These are phyloP conservation scores for Epichloe sibirici DNA, from an alignment of 2,329 filamentous ascomycete genomes.

Conservation along the genomic window DNA sequence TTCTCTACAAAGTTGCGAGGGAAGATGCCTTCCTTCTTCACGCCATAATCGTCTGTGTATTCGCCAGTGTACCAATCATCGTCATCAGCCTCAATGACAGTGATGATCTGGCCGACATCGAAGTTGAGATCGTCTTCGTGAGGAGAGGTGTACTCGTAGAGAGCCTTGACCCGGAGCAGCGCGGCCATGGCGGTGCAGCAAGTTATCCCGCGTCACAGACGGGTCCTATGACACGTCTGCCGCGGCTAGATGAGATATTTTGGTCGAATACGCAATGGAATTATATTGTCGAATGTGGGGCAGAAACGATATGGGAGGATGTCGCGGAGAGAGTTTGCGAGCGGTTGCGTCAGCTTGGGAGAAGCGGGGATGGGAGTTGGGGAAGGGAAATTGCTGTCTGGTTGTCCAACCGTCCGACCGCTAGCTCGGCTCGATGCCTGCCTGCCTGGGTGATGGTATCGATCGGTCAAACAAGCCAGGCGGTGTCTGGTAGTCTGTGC, in stretches of 20 bases:
- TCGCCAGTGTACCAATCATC: slow-evolving; percentile 88
- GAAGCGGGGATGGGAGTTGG: slow-evolving; percentile 7
- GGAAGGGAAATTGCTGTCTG: background rate
- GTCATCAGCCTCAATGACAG: slow-evolving; percentile 85
- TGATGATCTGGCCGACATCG: slow-evolving; percentile 74
- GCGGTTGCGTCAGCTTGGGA: slow-evolving; percentile 8
- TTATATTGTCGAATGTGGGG: slow-evolving; percentile 1
- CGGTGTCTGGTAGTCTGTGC: background rate
- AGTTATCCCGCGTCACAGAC: slow-evolving; percentile 4
- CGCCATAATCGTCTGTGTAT: slow-evolving; percentile 65
- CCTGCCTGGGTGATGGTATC: background rate
- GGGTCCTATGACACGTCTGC: slow-evolving; percentile 7
- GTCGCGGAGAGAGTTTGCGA: background rate
- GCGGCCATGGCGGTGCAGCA: slow-evolving; percentile 47
- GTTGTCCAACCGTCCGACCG: background rate
- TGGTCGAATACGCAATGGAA: background rate
- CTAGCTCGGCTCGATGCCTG: background rate
- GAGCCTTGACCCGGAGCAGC: slow-evolving; percentile 86
- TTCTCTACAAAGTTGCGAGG: slow-evolving; percentile 95
- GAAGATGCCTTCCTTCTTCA: slow-evolving; percentile 75
- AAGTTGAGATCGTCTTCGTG: slow-evolving; percentile 96
- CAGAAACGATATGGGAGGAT: slow-evolving; percentile 1
- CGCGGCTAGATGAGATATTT: slow-evolving; percentile 4
- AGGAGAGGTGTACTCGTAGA: slow-evolving; percentile 86
- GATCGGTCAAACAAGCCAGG: background rate